These are phyloP conservation scores for Cenchrus americanus DNA, from an alignment of 176 grass and related monocot genomes.

Conservation along the genomic window DNA sequence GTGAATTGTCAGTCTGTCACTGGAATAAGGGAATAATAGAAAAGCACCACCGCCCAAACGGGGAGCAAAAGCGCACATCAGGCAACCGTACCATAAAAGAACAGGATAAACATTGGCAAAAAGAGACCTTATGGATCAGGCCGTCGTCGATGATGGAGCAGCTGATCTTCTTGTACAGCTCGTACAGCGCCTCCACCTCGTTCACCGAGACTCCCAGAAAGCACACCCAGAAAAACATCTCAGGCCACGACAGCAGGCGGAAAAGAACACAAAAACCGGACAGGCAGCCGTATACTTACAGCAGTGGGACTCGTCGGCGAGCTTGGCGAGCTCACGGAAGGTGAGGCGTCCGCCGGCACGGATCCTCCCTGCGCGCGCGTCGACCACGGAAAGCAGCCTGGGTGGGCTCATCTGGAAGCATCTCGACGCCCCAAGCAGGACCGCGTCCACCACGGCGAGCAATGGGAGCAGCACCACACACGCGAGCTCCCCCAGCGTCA, in stretches of 20 bases:
- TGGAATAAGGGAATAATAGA: neutral
- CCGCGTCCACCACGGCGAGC: slow-evolving; percentile 47
- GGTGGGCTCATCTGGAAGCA: slow-evolving; percentile 52
- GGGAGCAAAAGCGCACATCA: neutral
- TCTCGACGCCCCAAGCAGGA: slow-evolving; percentile 23
- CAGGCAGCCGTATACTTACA: slow-evolving; percentile 39
- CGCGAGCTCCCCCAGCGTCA: slow-evolving; percentile 49
- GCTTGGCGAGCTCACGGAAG: slow-evolving; percentile 38
- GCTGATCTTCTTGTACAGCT: slow-evolving; percentile 60
- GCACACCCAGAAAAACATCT: neutral
- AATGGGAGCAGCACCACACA: slow-evolving; percentile 56
- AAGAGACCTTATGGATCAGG: slow-evolving; percentile 50
- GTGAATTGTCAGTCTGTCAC: neutral
- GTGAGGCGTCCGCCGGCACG: neutral
- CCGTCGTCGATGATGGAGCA: slow-evolving; percentile 56
- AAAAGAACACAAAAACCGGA: neutral
- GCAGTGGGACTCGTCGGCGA: slow-evolving; percentile 56
- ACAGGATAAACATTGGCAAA: neutral
- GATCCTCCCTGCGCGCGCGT: neutral
- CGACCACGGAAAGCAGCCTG: slow-evolving; percentile 18
- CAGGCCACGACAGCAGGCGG: slow-evolving; percentile 6
- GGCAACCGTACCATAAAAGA: neutral
- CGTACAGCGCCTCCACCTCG: slow-evolving; percentile 63
- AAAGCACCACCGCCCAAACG: neutral
- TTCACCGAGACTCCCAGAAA: slow-evolving; percentile 55